Percentiles rank a stretch among this genome's conserved stretches.
phyloP scores from a whole-genome alignment of 2,329 filamentous ascomycete genomes.

The Colletotrichum kahawae region DNA sequence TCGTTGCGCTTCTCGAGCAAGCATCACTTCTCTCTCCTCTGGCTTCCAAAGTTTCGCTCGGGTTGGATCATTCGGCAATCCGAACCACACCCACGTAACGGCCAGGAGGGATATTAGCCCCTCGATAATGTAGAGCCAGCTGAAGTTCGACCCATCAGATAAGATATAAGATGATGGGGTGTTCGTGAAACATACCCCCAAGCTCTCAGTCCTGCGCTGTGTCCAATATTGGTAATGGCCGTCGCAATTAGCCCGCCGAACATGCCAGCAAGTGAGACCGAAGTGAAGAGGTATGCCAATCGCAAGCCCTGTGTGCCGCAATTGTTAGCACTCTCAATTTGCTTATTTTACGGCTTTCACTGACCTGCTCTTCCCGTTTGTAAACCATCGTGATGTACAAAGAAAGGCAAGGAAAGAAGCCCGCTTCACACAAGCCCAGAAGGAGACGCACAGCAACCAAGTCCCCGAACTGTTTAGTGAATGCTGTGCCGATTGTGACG shows the following conservation, averaged over 20 bases:
- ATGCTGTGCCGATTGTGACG: slow-evolving; percentile 18
- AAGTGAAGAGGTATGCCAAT: slow-evolving; percentile 33
- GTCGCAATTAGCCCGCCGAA: slow-evolving; percentile 34
- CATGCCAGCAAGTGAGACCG: slow-evolving; percentile 34
- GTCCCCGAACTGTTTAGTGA: not conserved
- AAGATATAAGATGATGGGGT: not conserved
- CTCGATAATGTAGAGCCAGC: slow-evolving; percentile 56
- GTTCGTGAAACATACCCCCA: slow-evolving; percentile 35
- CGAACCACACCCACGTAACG: slow-evolving; percentile 48
- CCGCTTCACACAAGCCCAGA: slow-evolving; percentile 14
- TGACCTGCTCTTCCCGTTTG: not conserved
- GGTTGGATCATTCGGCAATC: slow-evolving; percentile 48
- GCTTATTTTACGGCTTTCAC: not conserved
- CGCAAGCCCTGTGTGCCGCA: slow-evolving; percentile 25
- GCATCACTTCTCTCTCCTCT: slow-evolving; percentile 55
- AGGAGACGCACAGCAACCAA: slow-evolving; percentile 3
- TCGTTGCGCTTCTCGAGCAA: slow-evolving; percentile 46
- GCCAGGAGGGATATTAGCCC: slow-evolving; percentile 42
- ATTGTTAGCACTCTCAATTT: not conserved
- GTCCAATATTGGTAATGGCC: slow-evolving; percentile 46
- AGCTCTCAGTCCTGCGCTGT: slow-evolving; percentile 46
- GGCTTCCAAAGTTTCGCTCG: slow-evolving; percentile 52
- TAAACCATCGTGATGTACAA: slow-evolving; percentile 26
- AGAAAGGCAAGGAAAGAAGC: slow-evolving; percentile 33
- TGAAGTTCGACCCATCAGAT: not conserved